phyloP scores from a whole-genome alignment of 306 rosid species.

The Lablab purpureus region DNA sequence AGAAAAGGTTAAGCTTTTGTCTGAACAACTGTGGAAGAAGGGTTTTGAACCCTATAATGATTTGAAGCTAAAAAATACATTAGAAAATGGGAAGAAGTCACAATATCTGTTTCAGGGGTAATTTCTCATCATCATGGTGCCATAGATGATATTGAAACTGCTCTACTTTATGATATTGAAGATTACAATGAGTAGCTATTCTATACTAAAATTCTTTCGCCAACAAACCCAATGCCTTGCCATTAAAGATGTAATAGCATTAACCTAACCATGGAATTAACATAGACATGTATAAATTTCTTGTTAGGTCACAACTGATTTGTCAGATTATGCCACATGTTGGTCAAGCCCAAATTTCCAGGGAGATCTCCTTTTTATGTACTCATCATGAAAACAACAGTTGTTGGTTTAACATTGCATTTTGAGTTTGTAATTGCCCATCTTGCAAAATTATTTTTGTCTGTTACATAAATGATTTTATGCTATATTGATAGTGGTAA shows the following conservation, averaged over 20 bases:
- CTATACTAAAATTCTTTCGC: background rate
- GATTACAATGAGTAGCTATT: background rate
- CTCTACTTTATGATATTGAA: background rate
- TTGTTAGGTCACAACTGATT: background rate
- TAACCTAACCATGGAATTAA: background rate
- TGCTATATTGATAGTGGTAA: background rate
- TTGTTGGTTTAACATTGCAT: background rate
- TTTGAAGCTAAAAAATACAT: background rate
- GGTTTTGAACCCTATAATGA: background rate
- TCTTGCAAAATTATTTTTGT: constrained; percentile 30
- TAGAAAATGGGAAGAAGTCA: background rate
- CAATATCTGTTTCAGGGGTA: background rate
- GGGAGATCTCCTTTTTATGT: background rate
- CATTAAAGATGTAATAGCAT: background rate
- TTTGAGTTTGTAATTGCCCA: constrained; percentile 3
- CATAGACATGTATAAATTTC: background rate
- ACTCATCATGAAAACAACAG: constrained; percentile 5
- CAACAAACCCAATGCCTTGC: background rate
- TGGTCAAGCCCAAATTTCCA: background rate
- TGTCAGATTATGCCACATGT: background rate
- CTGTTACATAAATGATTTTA: background rate
- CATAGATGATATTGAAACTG: background rate
- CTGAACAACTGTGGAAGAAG: background rate
- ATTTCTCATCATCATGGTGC: background rate
- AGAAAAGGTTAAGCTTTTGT: background rate